Percentiles rank a stretch among this genome's conserved stretches.
These are phyloP conservation scores for Corylus avellana DNA, from an alignment of 306 rosid species.

Conservation along the genomic window DNA sequence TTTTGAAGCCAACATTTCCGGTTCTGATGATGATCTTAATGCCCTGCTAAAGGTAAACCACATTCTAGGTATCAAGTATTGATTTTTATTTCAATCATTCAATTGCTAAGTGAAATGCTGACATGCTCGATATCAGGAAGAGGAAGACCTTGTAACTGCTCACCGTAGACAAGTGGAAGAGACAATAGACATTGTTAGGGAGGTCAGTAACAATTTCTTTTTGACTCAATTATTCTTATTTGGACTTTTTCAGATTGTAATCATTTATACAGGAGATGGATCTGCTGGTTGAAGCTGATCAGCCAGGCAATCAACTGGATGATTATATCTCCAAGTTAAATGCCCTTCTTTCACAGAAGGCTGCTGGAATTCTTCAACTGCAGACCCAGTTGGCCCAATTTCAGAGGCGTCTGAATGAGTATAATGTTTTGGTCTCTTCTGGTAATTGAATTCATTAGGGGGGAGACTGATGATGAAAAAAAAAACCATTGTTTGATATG, in stretches of 20 bases:
- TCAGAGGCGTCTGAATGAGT: slow-evolving; percentile 75
- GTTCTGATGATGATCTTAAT: slow-evolving; percentile 64
- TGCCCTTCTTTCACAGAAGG: slow-evolving; percentile 78
- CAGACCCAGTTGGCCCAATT: slow-evolving; percentile 82
- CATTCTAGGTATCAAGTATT: slow-evolving; percentile 8
- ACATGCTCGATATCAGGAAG: slow-evolving; percentile 58
- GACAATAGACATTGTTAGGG: slow-evolving; percentile 79
- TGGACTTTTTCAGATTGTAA: slow-evolving; percentile 13
- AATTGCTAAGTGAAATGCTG: slow-evolving; percentile 27
- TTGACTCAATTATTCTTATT: slow-evolving; percentile 1
- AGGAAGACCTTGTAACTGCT: slow-evolving; percentile 83
- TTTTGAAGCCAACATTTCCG: slow-evolving; percentile 39
- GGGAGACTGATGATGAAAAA: slow-evolving; percentile 27
- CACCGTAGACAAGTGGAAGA: slow-evolving; percentile 90
- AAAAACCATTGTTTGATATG: slow-evolving; percentile 16
- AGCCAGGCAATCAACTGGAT: slow-evolving; percentile 84
- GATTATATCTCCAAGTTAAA: slow-evolving; percentile 70
- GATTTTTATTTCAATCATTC: slow-evolving; percentile 5
- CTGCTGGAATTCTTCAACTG: slow-evolving; percentile 72
- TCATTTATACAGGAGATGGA: slow-evolving; percentile 75
- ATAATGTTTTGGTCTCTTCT: slow-evolving; percentile 56
- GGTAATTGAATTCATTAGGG: slow-evolving; percentile 38
- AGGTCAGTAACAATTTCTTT: slow-evolving; percentile 48
- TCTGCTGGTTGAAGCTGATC: slow-evolving; percentile 76
- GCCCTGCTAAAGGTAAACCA: slow-evolving; percentile 72